These are phyloP conservation scores for Ceratocystiopsis sp. DNA, from an alignment of 2,329 filamentous ascomycete species.

Conservation along the genomic window DNA sequence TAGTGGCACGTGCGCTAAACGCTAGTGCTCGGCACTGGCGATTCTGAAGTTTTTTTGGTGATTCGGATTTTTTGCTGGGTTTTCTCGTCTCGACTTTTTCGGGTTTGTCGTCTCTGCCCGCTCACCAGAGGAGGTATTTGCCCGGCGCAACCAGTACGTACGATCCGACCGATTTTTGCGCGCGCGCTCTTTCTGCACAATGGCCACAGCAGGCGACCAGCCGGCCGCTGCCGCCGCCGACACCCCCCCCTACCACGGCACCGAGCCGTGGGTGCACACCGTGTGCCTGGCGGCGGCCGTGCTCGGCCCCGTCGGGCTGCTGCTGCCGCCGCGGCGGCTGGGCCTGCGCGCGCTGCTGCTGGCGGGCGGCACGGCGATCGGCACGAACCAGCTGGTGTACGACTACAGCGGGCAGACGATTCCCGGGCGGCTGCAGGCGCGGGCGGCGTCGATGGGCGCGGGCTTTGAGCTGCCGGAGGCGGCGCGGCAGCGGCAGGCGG, in stretches of 20 bases:
- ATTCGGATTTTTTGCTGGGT: too few species aligned
- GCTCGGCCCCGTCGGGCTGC: slow-evolving; percentile 28
- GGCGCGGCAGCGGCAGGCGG: slow-evolving; percentile 28
- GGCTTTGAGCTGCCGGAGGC: slow-evolving; percentile 32
- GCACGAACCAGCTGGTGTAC: slow-evolving; percentile 36
- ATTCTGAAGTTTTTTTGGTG: too few species aligned
- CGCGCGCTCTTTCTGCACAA: too few species aligned
- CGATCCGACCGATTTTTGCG: too few species aligned
- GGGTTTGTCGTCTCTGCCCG: too few species aligned
- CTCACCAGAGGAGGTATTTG: too few species aligned
- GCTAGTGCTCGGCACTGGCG: too few species aligned
- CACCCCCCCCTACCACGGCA: slow-evolving; percentile 8
- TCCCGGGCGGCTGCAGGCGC: slow-evolving; percentile 26
- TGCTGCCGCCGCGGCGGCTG: slow-evolving; percentile 31
- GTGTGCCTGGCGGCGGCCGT: slow-evolving; percentile 30
- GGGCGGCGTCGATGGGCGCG: slow-evolving; percentile 15
- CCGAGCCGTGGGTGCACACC: slow-evolving; percentile 25
- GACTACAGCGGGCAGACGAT: slow-evolving; percentile 40
- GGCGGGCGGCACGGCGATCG: slow-evolving; percentile 30
- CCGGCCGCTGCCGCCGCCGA: not conserved
- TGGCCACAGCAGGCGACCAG: too few species aligned
- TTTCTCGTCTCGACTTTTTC: too few species aligned
- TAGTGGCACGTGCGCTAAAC: too few species aligned
- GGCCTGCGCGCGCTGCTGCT: slow-evolving; percentile 35
- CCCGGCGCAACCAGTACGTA: too few species aligned